Conservation (phyloP, 768 basidiomycete genomes). For the Holtermanniella nyarrowii region DNA sequence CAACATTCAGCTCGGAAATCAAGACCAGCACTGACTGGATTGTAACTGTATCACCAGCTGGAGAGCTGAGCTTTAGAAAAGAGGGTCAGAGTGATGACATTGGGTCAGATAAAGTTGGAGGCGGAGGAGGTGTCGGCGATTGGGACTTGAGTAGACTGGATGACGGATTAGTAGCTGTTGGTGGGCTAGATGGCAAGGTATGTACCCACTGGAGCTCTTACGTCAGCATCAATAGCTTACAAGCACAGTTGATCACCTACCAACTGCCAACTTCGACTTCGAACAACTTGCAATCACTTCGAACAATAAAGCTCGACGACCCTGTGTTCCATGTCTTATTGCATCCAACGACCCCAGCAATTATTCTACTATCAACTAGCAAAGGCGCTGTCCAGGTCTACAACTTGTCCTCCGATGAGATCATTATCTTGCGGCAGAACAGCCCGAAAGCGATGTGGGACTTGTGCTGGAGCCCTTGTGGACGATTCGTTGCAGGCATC, state of each 20-base stretch:
- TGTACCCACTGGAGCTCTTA: no score
- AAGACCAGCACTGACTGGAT: conserved; percentile 25
- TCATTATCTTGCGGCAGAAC: conserved; percentile 4
- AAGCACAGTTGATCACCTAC: not conserved
- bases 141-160: conserved; percentile 28
- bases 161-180: conserved; percentile 18
- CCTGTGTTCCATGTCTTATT: conserved; percentile 11
- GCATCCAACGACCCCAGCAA: conserved; percentile 23
- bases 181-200: conserved; percentile 26
- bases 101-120: conserved; percentile 12
- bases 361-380: conserved; percentile 18
- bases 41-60: conserved; percentile 16
- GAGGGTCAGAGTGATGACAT: conserved; percentile 7
- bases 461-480: conserved; percentile 18
- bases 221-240: no score
- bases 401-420: conserved; percentile 12
- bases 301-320: conserved; percentile 5
- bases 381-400: conserved; percentile 14
- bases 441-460: conserved; percentile 29
- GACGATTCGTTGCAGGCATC: conserved; percentile 15
- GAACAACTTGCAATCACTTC: not conserved
- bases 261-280: not conserved
- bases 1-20: conserved; percentile 25
- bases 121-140: conserved; percentile 26
- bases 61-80: conserved; percentile 18